These are phyloP conservation scores for Arthrobotrys megalospora DNA, from an alignment of 2,329 filamentous ascomycete genomes.

Conservation along the genomic window DNA sequence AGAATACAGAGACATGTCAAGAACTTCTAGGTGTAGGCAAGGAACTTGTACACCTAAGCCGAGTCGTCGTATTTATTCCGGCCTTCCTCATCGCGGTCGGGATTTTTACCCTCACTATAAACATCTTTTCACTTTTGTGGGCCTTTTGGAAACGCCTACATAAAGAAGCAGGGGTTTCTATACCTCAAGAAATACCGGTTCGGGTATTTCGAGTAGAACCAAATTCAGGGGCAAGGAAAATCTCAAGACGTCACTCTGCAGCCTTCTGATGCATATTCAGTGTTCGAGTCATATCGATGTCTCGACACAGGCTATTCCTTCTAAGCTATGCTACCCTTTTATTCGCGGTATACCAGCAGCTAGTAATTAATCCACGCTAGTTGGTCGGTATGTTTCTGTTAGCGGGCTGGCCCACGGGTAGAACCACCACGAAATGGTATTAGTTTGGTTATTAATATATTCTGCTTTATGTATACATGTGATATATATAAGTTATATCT, in stretches of 20 bases:
- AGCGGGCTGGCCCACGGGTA: no score
- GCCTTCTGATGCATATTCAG: background rate
- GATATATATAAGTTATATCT: no score
- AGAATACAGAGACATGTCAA: conserved; percentile 2
- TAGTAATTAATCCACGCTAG: no score
- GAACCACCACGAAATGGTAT: no score
- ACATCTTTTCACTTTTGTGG: conserved; percentile 5
- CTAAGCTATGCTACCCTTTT: no score
- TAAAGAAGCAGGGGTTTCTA: background rate
- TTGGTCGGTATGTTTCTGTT: no score
- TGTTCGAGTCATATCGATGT: no score
- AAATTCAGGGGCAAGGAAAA: background rate
- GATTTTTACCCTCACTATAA: background rate
- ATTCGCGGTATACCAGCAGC: no score
- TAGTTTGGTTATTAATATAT: no score
- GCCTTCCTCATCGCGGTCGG: conserved; percentile 7
- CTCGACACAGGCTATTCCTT: background rate
- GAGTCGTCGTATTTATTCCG: conserved; percentile 4
- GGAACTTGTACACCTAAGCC: conserved; percentile 12
- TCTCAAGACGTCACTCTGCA: conserved; percentile 11
- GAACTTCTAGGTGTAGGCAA: background rate
- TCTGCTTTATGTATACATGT: no score
- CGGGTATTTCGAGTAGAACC: background rate
- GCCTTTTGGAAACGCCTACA: background rate
- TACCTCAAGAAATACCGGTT: background rate